These are phyloP conservation scores for Dendrobium chrysotoxum DNA, from an alignment of 106 monocot species.

Conservation along the genomic window DNA sequence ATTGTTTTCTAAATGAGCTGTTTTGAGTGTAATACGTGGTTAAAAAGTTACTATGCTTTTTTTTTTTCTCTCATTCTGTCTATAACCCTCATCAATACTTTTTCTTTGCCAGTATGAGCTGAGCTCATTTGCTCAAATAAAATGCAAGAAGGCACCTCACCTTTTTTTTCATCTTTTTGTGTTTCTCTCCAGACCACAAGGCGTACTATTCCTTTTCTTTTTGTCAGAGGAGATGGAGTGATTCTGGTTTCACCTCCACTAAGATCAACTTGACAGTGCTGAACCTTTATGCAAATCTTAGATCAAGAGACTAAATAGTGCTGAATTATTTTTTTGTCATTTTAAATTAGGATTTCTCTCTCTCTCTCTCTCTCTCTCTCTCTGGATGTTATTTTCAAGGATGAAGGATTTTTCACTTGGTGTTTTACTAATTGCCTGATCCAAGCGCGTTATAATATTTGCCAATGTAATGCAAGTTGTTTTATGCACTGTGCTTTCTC, in stretches of 20 bases:
- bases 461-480: neutral
- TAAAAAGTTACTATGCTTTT: too few species aligned
- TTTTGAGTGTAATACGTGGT: too few species aligned
- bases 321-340: neutral
- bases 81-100: too few species aligned
- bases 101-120: too few species aligned
- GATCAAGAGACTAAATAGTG: neutral
- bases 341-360: neutral
- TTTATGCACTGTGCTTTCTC: neutral
- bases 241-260: conserved; percentile 83
- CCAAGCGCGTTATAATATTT: too few species aligned
- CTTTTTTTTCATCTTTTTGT: neutral
- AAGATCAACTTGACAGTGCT: conserved; percentile 38
- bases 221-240: conserved; percentile 79
- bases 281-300: neutral
- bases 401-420: neutral
- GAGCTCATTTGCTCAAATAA: neutral
- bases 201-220: conserved; percentile 68
- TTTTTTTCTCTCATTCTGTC: too few species aligned
- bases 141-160: neutral
- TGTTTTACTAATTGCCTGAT: neutral
- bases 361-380: neutral
- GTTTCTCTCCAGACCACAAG: conserved; percentile 48
- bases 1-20: too few species aligned
- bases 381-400: neutral